A percentile compares a stretch with the other conserved stretches of the same genome.
Conservation (phyloP, 129 eudicot genomes). For the Flaveria linearis region DNA sequence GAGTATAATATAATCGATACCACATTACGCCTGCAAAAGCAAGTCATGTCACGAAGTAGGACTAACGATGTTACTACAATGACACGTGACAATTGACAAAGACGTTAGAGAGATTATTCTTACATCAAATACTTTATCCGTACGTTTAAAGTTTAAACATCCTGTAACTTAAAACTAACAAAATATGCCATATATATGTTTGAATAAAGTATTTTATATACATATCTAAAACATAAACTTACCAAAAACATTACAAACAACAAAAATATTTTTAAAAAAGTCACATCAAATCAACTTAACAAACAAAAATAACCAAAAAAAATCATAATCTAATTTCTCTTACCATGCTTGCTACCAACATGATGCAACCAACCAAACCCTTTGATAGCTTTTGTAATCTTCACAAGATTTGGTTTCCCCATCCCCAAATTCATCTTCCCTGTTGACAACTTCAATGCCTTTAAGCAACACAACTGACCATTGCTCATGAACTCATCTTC, state of each 20-base stretch:
- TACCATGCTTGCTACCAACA: slow-evolving; percentile 57
- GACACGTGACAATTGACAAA: no score
- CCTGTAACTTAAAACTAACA: no score
- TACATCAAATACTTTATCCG: no score
- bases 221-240: neutral
- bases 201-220: neutral
- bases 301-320: neutral
- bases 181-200: no score
- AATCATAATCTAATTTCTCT: slow-evolving; percentile 38
- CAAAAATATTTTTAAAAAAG: neutral
- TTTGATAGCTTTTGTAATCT: slow-evolving; percentile 73
- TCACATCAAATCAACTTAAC: neutral
- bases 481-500: slow-evolving; percentile 46
- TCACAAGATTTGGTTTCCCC: slow-evolving; percentile 80
- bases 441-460: slow-evolving; percentile 82
- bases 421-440: slow-evolving; percentile 94
- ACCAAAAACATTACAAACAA: neutral
- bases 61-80: no score
- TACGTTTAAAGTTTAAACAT: no score
- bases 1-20: no score
- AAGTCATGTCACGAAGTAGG: no score
- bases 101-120: no score
- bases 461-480: slow-evolving; percentile 76
- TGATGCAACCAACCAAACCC: slow-evolving; percentile 87
- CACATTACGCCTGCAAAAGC: no score